Evolutionary conservation across 148 eudicot genomes (phyloP), one percentile per base, ranked within the genome.

Genomic region (Chenopodium album): DNA sequence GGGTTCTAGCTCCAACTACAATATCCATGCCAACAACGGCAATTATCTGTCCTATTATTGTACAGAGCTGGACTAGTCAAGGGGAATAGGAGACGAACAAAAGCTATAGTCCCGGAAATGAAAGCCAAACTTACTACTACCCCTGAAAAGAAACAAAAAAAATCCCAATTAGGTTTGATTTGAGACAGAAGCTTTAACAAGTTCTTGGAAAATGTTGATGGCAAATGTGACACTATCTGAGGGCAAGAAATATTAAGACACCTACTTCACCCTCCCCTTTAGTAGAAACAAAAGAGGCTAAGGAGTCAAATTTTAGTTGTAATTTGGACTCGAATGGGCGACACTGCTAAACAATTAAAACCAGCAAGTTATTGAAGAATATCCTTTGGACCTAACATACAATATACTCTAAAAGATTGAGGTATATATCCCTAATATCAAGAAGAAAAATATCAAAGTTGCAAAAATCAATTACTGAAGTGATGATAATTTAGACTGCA

Each of bases 1-100:
- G 11, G 26, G 19, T 31, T 34, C 78, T 87, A 91, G 82, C 78
- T 85, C 92, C 90, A 90, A 78, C 81, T 71, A 87, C 97, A 95
- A 80, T 88, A 88, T 80, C 90, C 85, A 71, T 90, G 97, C 98
- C 98, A 95, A 85, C 97, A 93, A 48, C 26, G 80, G 90, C 98
- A 95, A 81, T 82, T 77, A 77, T 90, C 92, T 62, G 74, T 87
- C 82, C 81, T 83, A 37, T 60, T 52, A 81, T 90, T 93, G 72
- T 88, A 92, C 88, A 92, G 71, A 85, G 85, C 84, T 34, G 92
- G 95, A 73, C 52, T 59, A 32, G 97, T 92, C 73, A 87, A 73
- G 1, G 97, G 97, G 67, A 84, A 86, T 59, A 95, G 89, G 76
- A 93, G 90, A 85, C 89, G 82, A 23, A 90, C 26, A 76, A 91